Evolutionary conservation across 768 basidiomycete species (phyloP), one percentile per base, ranked within the genome.

Genomic region (Podaxis sp.): DNA sequence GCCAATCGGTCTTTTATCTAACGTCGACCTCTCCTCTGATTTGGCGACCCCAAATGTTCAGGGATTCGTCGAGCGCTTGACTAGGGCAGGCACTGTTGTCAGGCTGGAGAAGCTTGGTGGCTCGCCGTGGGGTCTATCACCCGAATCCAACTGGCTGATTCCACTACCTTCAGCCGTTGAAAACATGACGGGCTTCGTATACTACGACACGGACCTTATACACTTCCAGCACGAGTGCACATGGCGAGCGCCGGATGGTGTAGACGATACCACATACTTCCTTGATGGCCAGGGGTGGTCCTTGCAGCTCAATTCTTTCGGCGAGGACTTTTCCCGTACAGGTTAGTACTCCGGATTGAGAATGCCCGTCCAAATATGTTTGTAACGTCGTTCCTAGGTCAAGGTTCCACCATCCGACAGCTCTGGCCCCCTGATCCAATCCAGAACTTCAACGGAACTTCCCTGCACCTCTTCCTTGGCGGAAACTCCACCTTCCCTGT

Each of bases 381-480:
- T 19, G 4, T 37, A 37, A 22, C 54, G 38, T 19, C 22, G 11
- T 22, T 24, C 13, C n/a, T 4, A 41, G 54, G 54, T 24, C 36
- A 2, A 8, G 54, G 54, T 5, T 55, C 54, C n/a, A 38, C 54
- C 11, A 40, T 55, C 22, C 36, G 54, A 13, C 54, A 55, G 19
- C 54, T 55, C 17, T 55, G 54, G 54, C 54, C 54, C 37, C 54
- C 54, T 40, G 37, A 55, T 5, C 54, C 54, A 5, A 55, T 55
- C n/a, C 36, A 22, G 15, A 40, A 55, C 19, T n/a, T 55, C n/a
- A 55, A 37, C 19, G 54, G 54, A 55, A 55, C 54, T 9, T 55
- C 54, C 38, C n/a, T 40, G 19, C 25, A 55, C 54, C 19, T 38
- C 11, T 55, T 55, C n/a, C 36, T 55, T n/a, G 54, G 54, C 8